Conservation (phyloP, 257 asterid genomes). For the Plantago elongata region DNA sequence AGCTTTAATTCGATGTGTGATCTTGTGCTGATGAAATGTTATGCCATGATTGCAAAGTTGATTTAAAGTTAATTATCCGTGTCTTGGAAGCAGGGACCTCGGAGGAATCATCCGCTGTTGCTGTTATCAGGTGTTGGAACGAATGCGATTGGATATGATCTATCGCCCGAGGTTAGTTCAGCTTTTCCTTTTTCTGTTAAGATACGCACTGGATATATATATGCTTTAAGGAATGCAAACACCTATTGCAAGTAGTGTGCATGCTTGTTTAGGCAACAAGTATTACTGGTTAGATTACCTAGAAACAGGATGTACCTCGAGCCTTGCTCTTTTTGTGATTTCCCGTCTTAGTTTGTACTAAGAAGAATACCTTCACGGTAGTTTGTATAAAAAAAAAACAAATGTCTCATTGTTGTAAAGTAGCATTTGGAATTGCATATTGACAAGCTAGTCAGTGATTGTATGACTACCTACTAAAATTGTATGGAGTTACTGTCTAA, state of each 20-base stretch:
- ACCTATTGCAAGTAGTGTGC: background rate
- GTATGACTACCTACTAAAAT: too few relatives aligned
- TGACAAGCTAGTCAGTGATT: too few relatives aligned
- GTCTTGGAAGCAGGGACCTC: conserved; percentile 56
- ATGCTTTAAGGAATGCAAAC: background rate
- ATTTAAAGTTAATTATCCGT: background rate
- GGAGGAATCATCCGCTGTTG: conserved; percentile 85
- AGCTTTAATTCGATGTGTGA: background rate
- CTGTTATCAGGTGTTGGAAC: conserved; percentile 94
- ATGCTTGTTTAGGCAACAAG: background rate
- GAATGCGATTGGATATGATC: conserved; percentile 97
- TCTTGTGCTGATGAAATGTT: background rate
- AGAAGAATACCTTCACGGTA: too few relatives aligned
- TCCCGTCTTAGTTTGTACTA: too few relatives aligned
- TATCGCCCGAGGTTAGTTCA: conserved; percentile 78
- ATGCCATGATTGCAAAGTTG: background rate
- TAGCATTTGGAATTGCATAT: too few relatives aligned
- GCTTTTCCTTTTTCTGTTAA: conserved; percentile 10
- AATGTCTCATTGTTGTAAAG: too few relatives aligned
- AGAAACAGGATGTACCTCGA: too few relatives aligned
- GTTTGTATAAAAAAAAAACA: too few relatives aligned
- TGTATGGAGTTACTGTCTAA: background rate
- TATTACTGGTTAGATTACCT: too few relatives aligned
- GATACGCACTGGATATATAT: background rate
- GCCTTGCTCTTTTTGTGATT: too few relatives aligned